Conservation (phyloP, 192 early-diverging fungal species). For the Mortierella alpina region DNA sequence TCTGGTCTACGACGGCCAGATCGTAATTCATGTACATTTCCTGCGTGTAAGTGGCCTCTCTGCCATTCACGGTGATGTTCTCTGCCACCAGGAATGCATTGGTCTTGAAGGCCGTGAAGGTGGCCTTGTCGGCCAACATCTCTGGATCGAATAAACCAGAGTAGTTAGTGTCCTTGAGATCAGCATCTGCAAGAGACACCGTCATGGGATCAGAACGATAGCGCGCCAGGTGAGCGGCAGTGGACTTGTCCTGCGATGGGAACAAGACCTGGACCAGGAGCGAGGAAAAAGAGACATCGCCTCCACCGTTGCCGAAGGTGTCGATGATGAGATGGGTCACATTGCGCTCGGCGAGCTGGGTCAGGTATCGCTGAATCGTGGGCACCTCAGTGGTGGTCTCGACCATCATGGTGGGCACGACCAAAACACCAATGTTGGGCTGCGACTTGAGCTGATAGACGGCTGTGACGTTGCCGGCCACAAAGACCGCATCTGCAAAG, state of each 20-base stretch:
- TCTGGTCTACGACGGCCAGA: neutral
- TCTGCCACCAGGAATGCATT: conserved; percentile 4
- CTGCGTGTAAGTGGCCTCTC: conserved; percentile 4
- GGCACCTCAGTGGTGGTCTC: neutral
- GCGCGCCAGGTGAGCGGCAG: neutral
- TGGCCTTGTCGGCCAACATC: neutral
- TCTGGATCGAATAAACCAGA: neutral
- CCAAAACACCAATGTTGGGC: conserved; percentile 14
- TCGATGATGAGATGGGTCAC: conserved; percentile 32
- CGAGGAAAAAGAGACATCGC: neutral
- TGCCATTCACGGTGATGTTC: neutral
- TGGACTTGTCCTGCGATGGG: neutral
- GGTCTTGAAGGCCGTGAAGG: neutral
- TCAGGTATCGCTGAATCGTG: neutral
- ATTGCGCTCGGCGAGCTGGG: neutral
- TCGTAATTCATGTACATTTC: neutral
- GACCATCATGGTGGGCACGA: neutral
- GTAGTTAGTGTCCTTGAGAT: neutral
- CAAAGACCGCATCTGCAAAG: conserved; percentile 4
- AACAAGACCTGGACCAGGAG: conserved; percentile 9
- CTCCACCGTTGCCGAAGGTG: conserved; percentile 10
- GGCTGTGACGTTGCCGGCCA: neutral
- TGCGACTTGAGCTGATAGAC: conserved; percentile 33
- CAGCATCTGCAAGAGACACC: neutral
- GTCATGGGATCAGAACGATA: neutral